phyloP scores from a whole-genome alignment of 495 filamentous ascomycete species.

The Pseudomonodictys pantanalensis region DNA sequence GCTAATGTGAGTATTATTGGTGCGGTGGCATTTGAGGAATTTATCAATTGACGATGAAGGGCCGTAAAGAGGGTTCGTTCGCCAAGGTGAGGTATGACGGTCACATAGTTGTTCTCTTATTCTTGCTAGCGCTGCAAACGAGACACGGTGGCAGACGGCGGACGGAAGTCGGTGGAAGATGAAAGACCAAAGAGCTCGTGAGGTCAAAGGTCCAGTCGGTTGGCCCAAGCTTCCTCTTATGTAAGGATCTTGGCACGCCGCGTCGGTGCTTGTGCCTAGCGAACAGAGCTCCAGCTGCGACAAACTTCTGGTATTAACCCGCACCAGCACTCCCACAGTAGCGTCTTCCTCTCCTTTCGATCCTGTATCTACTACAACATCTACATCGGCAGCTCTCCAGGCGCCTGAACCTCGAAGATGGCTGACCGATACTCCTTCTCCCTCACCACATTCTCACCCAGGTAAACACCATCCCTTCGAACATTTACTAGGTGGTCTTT shows the following conservation, averaged over 20 bases:
- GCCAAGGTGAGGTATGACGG: no score
- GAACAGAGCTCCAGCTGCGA: conserved; percentile 26
- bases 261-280: conserved; percentile 27
- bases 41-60: neutral
- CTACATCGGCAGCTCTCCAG: neutral
- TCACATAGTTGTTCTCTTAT: neutral
- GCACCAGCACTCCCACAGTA: neutral
- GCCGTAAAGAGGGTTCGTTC: no score
- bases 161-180: conserved; percentile 12
- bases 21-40: neutral
- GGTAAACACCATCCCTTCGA: conserved; percentile 55
- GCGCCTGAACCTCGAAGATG: conserved; percentile 56
- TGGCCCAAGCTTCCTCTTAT: conserved; percentile 24
- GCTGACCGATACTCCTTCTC: conserved; percentile 99
- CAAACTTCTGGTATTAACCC: neutral
- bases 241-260: conserved; percentile 1
- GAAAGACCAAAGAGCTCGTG: conserved; percentile 10
- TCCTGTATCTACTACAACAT: neutral
- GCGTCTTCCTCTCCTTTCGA: neutral
- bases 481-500: neutral
- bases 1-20: neutral
- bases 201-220: neutral
- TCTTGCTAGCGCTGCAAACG: neutral
- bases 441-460: conserved; percentile 98
- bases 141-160: conserved; percentile 5